Base-by-base conservation (phyloP, 2,329 filamentous ascomycete genomes). In the Colletotrichum filicis region DNA sequence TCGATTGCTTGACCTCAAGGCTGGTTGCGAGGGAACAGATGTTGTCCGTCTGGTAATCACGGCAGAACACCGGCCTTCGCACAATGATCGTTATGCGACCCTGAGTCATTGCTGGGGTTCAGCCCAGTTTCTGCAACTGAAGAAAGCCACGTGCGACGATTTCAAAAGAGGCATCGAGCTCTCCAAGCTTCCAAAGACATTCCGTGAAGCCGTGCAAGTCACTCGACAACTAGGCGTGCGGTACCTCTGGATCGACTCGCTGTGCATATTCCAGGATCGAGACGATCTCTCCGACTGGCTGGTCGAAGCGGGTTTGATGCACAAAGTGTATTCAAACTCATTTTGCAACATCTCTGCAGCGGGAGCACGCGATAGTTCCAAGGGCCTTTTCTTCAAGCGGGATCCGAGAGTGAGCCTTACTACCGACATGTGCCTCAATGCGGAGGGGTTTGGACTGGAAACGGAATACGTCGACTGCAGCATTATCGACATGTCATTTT, bases 321-420 rank as follows among this genome's bases (percentile, higher is more conserved):
- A 75, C 22, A 58, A 74, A 4, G 74, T 77, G 1, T 78, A 78
- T 37, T 67, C 62, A 0, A 64, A 77, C 24, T 72, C 75, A 1
- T 76, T 66, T 19, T 71, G 75, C 68, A 78, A 76, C 22, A 75
- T 76, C 19, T 76, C 74, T 0, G 76, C 76, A 2, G 61, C 70
- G 4, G 64, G 56, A 1, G 74, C 76, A 3, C 49, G n/a, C 12
- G 57, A 74, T n/a, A 73, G 70, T 37, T 56, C 56, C 5, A 62
- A 67, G 3, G 68, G 74, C 0, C 14, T 76, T 1, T 75, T 72
- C 49, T 69, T 67, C 8, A 3, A 42, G 0, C 11, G 68, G 12
- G 37, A 70, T 19, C 7, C 62, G 30, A 63, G 68, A 0, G 0
- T 26, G 3, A 70, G 68, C 46, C 28, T 32, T 0, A 56, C 22